Evolutionary conservation across 768 basidiomycete genomes (phyloP).

Genomic region (Imleria badia): DNA sequence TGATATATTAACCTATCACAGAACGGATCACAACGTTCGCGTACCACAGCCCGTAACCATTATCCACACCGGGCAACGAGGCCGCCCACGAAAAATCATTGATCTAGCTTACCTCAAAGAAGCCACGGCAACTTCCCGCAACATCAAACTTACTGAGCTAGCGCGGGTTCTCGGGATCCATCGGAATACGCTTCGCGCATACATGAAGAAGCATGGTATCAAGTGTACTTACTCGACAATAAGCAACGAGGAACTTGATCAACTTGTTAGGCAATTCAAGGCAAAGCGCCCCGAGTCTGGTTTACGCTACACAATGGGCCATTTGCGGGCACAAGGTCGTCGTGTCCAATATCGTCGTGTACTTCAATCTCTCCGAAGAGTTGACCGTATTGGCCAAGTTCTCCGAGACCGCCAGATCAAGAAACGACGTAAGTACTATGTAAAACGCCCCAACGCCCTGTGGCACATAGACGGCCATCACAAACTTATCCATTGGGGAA

Average conservation of each 20-base stretch:
- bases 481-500: constrained; percentile 21
- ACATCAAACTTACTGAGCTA: constrained; percentile 14
- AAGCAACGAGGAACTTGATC: too few species aligned
- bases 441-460: not conserved
- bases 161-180: constrained; percentile 4
- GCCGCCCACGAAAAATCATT: not conserved
- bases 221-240: too few species aligned
- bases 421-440: constrained; percentile 8
- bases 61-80: not conserved
- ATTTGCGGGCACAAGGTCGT: too few species aligned
- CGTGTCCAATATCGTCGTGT: too few species aligned
- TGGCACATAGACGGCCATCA: constrained; percentile 17
- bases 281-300: too few species aligned
- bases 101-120: not conserved
- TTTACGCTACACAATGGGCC: too few species aligned
- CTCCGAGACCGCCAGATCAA: not conserved
- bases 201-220: too few species aligned
- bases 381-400: not conserved
- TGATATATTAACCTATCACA: too few species aligned
- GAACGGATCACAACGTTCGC: not conserved
- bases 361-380: not conserved
- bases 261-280: too few species aligned
- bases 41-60: not conserved
- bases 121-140: constrained; percentile 3
- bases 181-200: constrained; percentile 2